These are phyloP conservation scores for Calendula officinalis DNA, from an alignment of 129 eudicot species.

Conservation along the genomic window DNA sequence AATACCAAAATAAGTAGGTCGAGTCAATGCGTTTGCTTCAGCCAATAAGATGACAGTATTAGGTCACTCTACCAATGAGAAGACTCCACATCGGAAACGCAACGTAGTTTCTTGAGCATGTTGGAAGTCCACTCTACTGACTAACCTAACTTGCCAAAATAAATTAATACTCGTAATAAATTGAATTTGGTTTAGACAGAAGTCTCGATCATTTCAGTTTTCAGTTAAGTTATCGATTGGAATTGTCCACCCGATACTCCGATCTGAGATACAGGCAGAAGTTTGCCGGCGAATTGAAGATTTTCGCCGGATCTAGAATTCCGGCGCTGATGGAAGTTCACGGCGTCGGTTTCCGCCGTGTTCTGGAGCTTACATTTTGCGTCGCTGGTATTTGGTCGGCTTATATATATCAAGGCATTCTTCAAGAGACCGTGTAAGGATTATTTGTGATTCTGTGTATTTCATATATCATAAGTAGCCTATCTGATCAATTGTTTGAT, in stretches of 20 bases:
- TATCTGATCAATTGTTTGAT: neutral
- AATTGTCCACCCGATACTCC: neutral
- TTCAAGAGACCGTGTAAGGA: constrained; percentile 84
- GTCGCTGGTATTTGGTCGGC: constrained; percentile 97
- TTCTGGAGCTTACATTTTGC: constrained; percentile 72
- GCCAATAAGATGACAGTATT: no score
- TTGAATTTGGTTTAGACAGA: neutral
- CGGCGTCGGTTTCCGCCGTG: constrained; percentile 78
- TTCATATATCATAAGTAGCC: neutral
- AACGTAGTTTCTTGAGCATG: no score
- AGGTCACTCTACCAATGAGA: no score
- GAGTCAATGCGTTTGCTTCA: no score
- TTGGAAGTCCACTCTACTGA: no score
- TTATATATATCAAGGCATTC: constrained; percentile 94
- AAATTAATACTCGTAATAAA: no score
- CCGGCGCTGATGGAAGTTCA: constrained; percentile 69
- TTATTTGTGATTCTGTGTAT: neutral
- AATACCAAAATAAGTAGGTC: no score
- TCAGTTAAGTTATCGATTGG: constrained; percentile 3
- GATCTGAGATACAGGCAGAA: neutral
- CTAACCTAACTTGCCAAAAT: no score
- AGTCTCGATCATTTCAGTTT: constrained; percentile 2
- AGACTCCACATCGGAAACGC: no score
- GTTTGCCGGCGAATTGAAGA: constrained; percentile 1
- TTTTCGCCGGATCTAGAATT: constrained; percentile 31